Base-by-base conservation (phyloP, 768 basidiomycete genomes). In the Floccularia luteovirens region DNA sequence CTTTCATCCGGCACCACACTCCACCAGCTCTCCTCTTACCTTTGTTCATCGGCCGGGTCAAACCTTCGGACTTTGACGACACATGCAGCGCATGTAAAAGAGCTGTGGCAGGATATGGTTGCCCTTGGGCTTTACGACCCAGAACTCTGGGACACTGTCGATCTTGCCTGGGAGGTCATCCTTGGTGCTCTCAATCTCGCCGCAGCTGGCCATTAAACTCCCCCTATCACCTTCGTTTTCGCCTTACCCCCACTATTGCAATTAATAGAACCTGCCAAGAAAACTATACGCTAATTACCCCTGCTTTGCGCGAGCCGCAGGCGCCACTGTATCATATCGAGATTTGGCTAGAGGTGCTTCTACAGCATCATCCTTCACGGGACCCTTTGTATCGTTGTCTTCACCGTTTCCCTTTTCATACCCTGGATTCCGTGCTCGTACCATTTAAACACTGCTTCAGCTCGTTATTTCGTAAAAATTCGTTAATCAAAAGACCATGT, bases 81-180 rank as follows among this genome's bases (percentile, higher is more conserved):
- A 21, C 76, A 78, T 42, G 74, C 85, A n/a, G 70, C 78, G 24
- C 74, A 74, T 47, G 75, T 88, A 36, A 82, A 82, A 49, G 87
- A 82, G 45, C 63, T 90, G 16, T 91, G 87, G 87, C 77, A 79
- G 48, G 84, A 88, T 54, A 75, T 79, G 52, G 79, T 78, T 37
- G 74, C 77, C 8, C 75, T 90, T 27, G 88, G 88, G 16, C 54
- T 90, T 5, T 70, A 72, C 47, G 83, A 88, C 49, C 69, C 74
- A 25, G 77, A 79, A 41, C 63, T 90, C 25, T 91, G 88, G 89
- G 75, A 78, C 39, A 75, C 76, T 23, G 63, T 91, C 48, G 81
- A 88, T 49, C 72, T 82, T 47, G 83, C 85, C 16, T 90, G 86
- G 83, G 82, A 85, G 52, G 71, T 89, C 51, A 69, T 87, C 31